Evolutionary conservation across 2,329 filamentous ascomycete species (phyloP).

Genomic region (Neurospora sp.): DNA sequence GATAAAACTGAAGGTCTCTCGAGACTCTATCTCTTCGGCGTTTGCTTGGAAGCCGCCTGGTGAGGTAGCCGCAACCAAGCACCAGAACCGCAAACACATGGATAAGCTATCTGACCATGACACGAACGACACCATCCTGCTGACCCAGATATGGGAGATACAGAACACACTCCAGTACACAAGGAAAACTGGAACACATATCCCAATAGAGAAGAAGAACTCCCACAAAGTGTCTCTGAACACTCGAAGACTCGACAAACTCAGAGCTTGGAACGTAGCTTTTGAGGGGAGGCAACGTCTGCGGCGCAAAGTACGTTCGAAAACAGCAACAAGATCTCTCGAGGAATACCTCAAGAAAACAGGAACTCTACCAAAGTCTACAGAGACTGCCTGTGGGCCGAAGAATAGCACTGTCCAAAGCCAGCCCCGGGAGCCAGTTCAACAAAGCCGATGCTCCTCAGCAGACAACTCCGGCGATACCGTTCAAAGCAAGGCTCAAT

Average conservation of each 20-base stretch:
- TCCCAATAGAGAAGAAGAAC: not conserved
- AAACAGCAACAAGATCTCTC: not conserved
- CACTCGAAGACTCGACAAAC: not conserved
- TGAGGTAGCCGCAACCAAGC: not conserved
- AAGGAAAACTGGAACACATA: not conserved
- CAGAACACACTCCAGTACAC: not conserved
- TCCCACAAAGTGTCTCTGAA: not conserved
- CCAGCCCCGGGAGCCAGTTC: not conserved
- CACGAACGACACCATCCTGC: not conserved
- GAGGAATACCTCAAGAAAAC: not conserved
- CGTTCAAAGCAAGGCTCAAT: not conserved
- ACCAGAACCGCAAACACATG: not conserved
- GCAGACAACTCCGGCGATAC: not conserved
- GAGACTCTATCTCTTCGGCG: not conserved
- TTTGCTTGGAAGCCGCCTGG: not conserved
- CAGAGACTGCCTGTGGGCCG: not conserved
- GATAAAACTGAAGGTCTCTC: not conserved
- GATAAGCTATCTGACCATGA: not conserved
- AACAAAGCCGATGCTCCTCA: not conserved
- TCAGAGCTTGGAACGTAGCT: not conserved
- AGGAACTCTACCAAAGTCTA: not conserved
- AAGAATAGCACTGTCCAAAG: not conserved
- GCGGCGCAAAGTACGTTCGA: not conserved
- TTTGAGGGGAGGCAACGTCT: not conserved
- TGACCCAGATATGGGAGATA: not conserved